Evolutionary conservation across 331 rosid species (phyloP).

Genomic region (Telfairia occidentalis): DNA sequence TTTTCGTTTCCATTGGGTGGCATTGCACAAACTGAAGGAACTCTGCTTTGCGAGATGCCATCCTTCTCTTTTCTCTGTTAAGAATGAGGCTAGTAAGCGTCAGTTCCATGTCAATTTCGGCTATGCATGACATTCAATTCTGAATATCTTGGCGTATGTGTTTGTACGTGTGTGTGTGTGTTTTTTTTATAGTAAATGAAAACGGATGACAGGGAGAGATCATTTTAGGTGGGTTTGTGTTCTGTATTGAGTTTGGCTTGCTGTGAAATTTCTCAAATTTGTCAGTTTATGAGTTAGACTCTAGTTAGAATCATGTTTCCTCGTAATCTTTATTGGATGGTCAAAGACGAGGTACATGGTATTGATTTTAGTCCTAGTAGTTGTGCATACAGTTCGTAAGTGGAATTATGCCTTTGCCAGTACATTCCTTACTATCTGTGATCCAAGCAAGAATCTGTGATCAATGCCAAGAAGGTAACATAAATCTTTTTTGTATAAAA

Average conservation of each 20-base stretch:
- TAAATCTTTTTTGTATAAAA: background rate
- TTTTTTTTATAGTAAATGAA: background rate
- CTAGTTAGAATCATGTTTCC: background rate
- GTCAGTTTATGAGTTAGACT: background rate
- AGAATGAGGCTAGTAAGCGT: background rate
- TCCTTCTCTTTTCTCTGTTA: background rate
- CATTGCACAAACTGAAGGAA: background rate
- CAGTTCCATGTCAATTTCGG: background rate
- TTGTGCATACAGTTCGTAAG: background rate
- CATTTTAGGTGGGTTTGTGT: background rate
- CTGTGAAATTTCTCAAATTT: background rate
- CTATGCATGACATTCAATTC: background rate
- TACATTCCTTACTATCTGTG: background rate
- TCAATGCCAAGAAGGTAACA: background rate
- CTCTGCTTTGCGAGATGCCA: background rate
- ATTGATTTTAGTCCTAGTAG: background rate
- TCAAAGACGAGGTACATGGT: background rate
- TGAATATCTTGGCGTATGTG: background rate
- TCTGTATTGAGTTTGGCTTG: background rate
- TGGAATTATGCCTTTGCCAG: background rate
- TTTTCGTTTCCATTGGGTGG: background rate
- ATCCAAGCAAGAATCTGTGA: background rate
- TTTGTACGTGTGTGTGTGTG: background rate
- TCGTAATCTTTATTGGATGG: background rate
- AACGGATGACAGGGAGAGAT: background rate